Base-by-base conservation (phyloP, 805 yeast species). In the Starmera caribaea region DNA sequence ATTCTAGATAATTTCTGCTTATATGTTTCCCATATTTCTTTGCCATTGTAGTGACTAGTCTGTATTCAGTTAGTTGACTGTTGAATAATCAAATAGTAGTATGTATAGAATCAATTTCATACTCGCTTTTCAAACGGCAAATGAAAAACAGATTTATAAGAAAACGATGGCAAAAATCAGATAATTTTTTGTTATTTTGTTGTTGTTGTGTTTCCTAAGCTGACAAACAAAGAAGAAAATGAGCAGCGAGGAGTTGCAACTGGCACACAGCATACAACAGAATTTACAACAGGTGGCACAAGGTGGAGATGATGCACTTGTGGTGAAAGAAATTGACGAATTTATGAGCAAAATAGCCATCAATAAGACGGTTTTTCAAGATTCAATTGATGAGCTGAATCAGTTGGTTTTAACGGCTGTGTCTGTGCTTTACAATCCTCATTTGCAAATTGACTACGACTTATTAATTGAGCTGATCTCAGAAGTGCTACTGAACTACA, bases 391-490 rank as follows among this genome's bases (percentile, higher is more conserved):
- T 11, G 38, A 29, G 6, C 16, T 41, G 13, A 40, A 43, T 12
- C 13, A 40, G 11, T 16, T 47, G 6, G 27, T 47, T 11, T 15
- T 24, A 1, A 26, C 15, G 12, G 35, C 26, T 7, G 41, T 41
- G 11, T 26, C 28, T 4, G 11, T 44, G 5, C 32, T 49, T 1
- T 38, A 44, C 24, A 40, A 42, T 21, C 36, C 36, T 3, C n/a
- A 27, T 2, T 10, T 46, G n/a, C 36, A 38, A 5, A 38, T 48
- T 3, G 47, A 53, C 29, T 46, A 32, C 30, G 32, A 39, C 4
- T 35, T 41, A 8, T 30, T 51, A 0, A 41, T 51, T 16, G 44
- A 42, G 12, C 21, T 53, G 3, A 40, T 53, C 2, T 47, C 41
- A 34, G 45, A 43, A 1, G 8, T 49, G 1, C 36, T 51, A 3